phyloP scores from a whole-genome alignment of 805 yeast genomes.

The Hanseniaspora occidentalis region DNA sequence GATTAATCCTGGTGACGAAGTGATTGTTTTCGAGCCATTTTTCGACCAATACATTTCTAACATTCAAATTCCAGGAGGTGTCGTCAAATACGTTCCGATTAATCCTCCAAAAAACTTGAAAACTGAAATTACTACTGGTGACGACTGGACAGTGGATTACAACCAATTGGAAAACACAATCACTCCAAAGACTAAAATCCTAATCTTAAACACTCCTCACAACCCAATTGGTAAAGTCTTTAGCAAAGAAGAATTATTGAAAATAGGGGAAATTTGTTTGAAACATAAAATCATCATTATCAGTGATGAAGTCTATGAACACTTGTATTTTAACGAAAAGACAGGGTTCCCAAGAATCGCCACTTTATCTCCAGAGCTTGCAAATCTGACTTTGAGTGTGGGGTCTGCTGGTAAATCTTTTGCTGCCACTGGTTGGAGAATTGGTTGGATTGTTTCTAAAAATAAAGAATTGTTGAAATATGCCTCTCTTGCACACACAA shows the following conservation, averaged over 20 bases:
- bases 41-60: slow-evolving; percentile 95
- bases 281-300: slow-evolving; percentile 71
- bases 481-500: slow-evolving; percentile 80
- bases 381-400: slow-evolving; percentile 69
- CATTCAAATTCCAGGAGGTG: slow-evolving; percentile 88
- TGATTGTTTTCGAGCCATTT: slow-evolving; percentile 90
- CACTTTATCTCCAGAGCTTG: slow-evolving; percentile 66
- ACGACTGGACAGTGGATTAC: slow-evolving; percentile 82
- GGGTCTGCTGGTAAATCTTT: slow-evolving; percentile 97
- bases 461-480: slow-evolving; percentile 69
- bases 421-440: slow-evolving; percentile 99
- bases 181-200: slow-evolving; percentile 64
- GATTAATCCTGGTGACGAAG: slow-evolving; percentile 83
- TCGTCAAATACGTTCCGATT: slow-evolving; percentile 73
- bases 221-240: slow-evolving; percentile 93
- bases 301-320: slow-evolving; percentile 93
- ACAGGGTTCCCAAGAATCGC: slow-evolving; percentile 68
- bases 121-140: slow-evolving; percentile 52
- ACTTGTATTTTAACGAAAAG: slow-evolving; percentile 53
- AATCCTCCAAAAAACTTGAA: slow-evolving; percentile 70
- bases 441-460: slow-evolving; percentile 84
- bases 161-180: slow-evolving; percentile 62
- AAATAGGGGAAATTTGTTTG: slow-evolving; percentile 73
- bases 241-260: slow-evolving; percentile 56
- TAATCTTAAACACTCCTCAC: slow-evolving; percentile 88